phyloP scores from a whole-genome alignment of 225 moss, liverwort and hornwort species.

The Anthoceros angustus region DNA sequence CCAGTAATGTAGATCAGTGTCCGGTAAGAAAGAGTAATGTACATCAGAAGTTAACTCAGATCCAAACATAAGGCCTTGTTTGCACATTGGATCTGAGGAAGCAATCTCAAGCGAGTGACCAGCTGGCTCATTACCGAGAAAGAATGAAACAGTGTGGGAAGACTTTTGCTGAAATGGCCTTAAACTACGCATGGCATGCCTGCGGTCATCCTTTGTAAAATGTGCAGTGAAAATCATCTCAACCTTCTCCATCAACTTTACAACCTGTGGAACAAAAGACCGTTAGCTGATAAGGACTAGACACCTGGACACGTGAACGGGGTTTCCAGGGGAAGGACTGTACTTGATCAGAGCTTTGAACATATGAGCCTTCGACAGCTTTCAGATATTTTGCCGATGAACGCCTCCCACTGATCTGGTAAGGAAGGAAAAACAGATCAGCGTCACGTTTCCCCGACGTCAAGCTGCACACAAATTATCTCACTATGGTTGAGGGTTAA shows the following conservation, averaged over 20 bases:
- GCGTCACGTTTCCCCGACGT: too few relatives aligned
- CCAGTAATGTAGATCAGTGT: not conserved
- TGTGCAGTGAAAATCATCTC: slow-evolving; percentile 47
- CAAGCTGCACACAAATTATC: not conserved
- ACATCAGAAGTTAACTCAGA: not conserved
- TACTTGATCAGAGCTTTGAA: slow-evolving; percentile 46
- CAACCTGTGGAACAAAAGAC: slow-evolving; percentile 18
- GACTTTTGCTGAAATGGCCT: slow-evolving; percentile 50
- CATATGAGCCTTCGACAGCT: slow-evolving; percentile 41
- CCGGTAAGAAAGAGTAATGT: not conserved
- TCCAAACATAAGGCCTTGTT: not conserved
- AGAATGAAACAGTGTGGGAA: slow-evolving; percentile 55
- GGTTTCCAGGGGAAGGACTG: slow-evolving; percentile 7
- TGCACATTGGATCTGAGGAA: not conserved
- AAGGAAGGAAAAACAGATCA: too few relatives aligned
- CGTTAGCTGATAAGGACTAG: not conserved
- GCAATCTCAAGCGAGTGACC: not conserved
- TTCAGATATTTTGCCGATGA: slow-evolving; percentile 39
- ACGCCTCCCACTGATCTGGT: slow-evolving; percentile 33
- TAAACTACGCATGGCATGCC: slow-evolving; percentile 46
- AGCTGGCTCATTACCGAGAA: slow-evolving; percentile 31
- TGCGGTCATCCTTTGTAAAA: slow-evolving; percentile 37
- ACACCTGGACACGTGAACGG: not conserved
- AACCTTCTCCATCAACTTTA: slow-evolving; percentile 44
- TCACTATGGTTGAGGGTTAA: slow-evolving; percentile 3